Conservation (phyloP, 495 filamentous ascomycete species). For the Lasiosphaeria ovina region DNA sequence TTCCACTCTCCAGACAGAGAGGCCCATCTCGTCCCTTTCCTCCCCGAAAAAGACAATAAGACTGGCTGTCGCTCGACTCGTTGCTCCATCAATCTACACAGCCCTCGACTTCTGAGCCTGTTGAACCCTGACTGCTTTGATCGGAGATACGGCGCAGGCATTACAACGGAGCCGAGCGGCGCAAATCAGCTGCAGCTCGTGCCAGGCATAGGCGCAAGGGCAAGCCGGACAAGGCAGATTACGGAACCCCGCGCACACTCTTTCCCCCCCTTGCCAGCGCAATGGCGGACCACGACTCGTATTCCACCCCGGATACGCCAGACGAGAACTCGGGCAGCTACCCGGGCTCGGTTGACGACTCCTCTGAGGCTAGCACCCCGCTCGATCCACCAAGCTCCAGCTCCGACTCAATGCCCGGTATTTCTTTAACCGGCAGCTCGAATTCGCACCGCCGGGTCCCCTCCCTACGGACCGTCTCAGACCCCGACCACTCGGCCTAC, state of each 20-base stretch:
- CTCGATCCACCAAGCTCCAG: conserved; percentile 40
- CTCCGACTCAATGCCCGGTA: conserved; percentile 25
- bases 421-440: conserved; percentile 15
- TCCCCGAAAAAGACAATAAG: too few relatives aligned
- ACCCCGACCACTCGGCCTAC: conserved; percentile 46
- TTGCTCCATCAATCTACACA: too few relatives aligned
- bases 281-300: conserved; percentile 35
- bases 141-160: too few relatives aligned
- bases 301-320: conserved; percentile 37
- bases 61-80: too few relatives aligned
- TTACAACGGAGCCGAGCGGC: too few relatives aligned
- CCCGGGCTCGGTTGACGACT: conserved; percentile 39
- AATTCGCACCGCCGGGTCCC: conserved; percentile 46
- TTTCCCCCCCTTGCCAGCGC: conserved; percentile 7
- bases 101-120: too few relatives aligned
- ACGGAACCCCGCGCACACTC: neutral
- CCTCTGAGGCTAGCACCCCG: conserved; percentile 48
- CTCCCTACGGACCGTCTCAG: conserved; percentile 55
- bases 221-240: neutral
- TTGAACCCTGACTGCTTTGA: too few relatives aligned
- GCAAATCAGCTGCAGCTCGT: conserved; percentile 8
- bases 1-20: too few relatives aligned
- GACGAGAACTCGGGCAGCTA: conserved; percentile 38
- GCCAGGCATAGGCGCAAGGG: conserved; percentile 11
- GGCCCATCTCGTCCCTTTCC: too few relatives aligned